Evolutionary conservation across 176 grass and related monocot genomes (phyloP).

Genomic region (Cenchrus americanus): DNA sequence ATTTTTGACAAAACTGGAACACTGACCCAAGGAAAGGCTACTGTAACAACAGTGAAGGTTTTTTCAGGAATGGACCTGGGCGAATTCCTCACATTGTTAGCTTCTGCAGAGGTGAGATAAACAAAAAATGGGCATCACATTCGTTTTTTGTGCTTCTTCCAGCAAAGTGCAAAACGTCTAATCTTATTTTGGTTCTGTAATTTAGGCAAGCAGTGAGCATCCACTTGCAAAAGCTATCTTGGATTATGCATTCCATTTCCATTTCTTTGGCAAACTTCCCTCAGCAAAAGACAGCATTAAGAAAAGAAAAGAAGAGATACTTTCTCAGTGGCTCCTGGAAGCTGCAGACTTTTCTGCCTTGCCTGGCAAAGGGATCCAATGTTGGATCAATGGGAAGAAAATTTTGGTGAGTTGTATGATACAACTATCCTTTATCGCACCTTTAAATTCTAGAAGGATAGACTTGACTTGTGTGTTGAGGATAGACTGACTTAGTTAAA

Average conservation of each 20-base stretch:
- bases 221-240: conserved; percentile 90
- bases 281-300: conserved; percentile 45
- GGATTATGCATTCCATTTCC: conserved; percentile 89
- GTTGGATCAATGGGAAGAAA: conserved; percentile 68
- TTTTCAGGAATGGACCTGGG: conserved; percentile 75
- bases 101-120: conserved; percentile 75
- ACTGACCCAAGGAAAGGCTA: conserved; percentile 83
- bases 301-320: conserved; percentile 72
- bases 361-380: conserved; percentile 84
- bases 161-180: background rate
- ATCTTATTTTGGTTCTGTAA: conserved; percentile 44
- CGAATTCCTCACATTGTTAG: conserved; percentile 76
- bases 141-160: background rate
- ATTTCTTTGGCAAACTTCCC: conserved; percentile 81
- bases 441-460: background rate
- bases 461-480: background rate
- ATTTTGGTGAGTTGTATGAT: conserved; percentile 69
- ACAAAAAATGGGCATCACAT: background rate
- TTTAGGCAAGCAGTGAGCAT: conserved; percentile 96
- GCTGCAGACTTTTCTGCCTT: conserved; percentile 68
- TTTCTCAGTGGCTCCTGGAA: conserved; percentile 86
- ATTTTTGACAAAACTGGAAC: conserved; percentile 89
- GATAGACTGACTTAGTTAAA: background rate
- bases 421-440: background rate
- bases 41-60: conserved; percentile 64